Evolutionary conservation across 2,329 filamentous ascomycete genomes (phyloP).

Genomic region (Fusarium musae): DNA sequence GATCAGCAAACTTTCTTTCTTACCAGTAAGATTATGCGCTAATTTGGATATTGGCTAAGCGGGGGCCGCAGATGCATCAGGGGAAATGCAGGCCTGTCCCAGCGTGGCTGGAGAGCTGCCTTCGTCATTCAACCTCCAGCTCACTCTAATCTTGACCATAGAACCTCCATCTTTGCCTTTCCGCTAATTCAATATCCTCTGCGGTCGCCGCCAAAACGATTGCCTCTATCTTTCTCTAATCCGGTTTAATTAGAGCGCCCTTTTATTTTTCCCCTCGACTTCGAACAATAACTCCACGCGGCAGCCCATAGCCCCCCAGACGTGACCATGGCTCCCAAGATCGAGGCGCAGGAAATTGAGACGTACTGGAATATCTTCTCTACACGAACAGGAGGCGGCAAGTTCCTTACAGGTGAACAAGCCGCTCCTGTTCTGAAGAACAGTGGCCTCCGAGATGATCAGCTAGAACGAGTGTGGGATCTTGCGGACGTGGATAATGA

Average conservation of each 20-base stretch:
- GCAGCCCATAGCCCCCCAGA: constrained; percentile 17
- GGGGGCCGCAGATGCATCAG: constrained; percentile 39
- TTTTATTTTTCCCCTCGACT: neutral
- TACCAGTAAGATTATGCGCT: constrained; percentile 37
- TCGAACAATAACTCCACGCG: neutral
- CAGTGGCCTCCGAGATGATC: constrained; percentile 71
- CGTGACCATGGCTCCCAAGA: constrained; percentile 66
- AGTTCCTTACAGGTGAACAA: constrained; percentile 70
- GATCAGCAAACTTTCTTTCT: neutral
- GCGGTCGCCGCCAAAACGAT: constrained; percentile 30
- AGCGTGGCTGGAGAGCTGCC: constrained; percentile 44
- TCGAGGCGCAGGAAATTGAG: constrained; percentile 71
- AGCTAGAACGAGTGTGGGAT: constrained; percentile 98
- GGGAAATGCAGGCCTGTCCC: constrained; percentile 40
- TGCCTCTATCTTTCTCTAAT: constrained; percentile 3
- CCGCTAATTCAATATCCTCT: constrained; percentile 11
- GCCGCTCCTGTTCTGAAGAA: constrained; percentile 72
- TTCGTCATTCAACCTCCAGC: constrained; percentile 45
- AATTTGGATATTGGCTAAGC: constrained; percentile 43
- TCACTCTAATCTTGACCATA: constrained; percentile 13
- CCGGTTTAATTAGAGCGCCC: neutral
- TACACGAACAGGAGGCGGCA: constrained; percentile 67
- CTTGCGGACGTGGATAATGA: constrained; percentile 97
- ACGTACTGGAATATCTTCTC: constrained; percentile 75
- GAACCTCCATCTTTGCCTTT: constrained; percentile 19